These are phyloP conservation scores for Stemphylium vesicarium DNA, from an alignment of 2,329 filamentous ascomycete genomes.

Conservation along the genomic window DNA sequence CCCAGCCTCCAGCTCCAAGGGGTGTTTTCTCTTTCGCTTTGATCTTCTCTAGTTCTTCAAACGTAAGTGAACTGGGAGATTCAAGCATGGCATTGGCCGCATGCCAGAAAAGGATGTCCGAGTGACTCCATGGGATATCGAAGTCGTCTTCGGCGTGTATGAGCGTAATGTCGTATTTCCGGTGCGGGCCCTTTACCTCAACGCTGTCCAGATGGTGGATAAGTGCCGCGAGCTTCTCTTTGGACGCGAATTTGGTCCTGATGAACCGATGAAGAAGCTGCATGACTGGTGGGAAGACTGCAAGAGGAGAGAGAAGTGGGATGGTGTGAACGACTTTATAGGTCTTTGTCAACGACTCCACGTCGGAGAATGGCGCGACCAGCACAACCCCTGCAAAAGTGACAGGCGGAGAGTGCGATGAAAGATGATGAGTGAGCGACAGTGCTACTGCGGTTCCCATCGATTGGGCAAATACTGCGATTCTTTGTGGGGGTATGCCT, in stretches of 20 bases:
- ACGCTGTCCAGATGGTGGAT: conserved; percentile 41
- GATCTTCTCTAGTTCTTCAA: conserved; percentile 55
- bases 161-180: conserved; percentile 55
- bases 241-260: conserved; percentile 59
- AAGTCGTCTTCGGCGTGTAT: conserved; percentile 62
- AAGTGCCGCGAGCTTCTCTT: conserved; percentile 56
- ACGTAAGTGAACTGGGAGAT: conserved; percentile 43
- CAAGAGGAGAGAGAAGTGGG: conserved; percentile 61
- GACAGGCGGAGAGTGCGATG: conserved; percentile 50
- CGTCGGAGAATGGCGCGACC: conserved; percentile 64
- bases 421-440: conserved; percentile 54
- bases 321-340: conserved; percentile 64
- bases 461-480: conserved; percentile 66
- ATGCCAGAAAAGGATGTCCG: conserved; percentile 60
- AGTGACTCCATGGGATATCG: conserved; percentile 60
- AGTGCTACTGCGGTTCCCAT: conserved; percentile 63
- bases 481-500: conserved; percentile 60
- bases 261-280: conserved; percentile 57
- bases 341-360: conserved; percentile 60
- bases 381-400: conserved; percentile 63
- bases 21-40: conserved; percentile 51
- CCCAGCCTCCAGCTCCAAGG: conserved; percentile 58
- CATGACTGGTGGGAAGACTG: conserved; percentile 52
- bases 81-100: conserved; percentile 58
- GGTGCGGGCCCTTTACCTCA: conserved; percentile 40